phyloP scores from a whole-genome alignment of 768 basidiomycete species.

The Mycena haematopus region DNA sequence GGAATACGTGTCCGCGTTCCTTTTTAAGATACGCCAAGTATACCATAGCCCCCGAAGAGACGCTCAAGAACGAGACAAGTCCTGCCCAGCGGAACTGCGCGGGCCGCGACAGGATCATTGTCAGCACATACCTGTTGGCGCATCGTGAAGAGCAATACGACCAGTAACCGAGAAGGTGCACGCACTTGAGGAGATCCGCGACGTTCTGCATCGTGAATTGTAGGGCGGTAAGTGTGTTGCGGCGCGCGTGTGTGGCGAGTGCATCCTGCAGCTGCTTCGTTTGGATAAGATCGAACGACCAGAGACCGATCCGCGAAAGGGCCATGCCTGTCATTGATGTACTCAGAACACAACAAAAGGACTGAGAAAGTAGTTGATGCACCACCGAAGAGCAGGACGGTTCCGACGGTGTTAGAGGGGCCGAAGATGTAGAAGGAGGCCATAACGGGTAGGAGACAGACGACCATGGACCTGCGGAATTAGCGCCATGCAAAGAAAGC shows the following conservation, averaged over 20 bases:
- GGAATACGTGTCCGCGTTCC: slow-evolving; percentile 41
- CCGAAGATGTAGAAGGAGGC: slow-evolving; percentile 43
- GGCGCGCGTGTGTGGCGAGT: slow-evolving; percentile 49
- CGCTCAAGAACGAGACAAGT: slow-evolving; percentile 37
- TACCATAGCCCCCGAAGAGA: slow-evolving; percentile 36
- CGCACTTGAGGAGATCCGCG: slow-evolving; percentile 37
- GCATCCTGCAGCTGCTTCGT: slow-evolving; percentile 54
- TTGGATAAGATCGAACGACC: slow-evolving; percentile 60
- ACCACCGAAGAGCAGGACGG: slow-evolving; percentile 52
- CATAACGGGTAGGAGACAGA: slow-evolving; percentile 53
- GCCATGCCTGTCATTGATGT: slow-evolving; percentile 46
- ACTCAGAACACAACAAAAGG: background rate
- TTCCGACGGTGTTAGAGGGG: slow-evolving; percentile 36
- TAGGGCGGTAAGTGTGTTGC: slow-evolving; percentile 48
- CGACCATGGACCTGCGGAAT: slow-evolving; percentile 50
- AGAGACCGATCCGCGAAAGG: slow-evolving; percentile 52
- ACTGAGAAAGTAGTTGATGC: slow-evolving; percentile 6
- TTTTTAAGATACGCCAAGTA: slow-evolving; percentile 40
- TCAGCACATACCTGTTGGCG: slow-evolving; percentile 25
- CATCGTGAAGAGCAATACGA: background rate
- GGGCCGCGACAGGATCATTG: slow-evolving; percentile 31
- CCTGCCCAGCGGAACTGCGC: slow-evolving; percentile 34
- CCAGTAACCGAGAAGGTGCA: slow-evolving; percentile 15
- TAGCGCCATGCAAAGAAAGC: background rate
- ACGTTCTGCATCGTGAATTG: slow-evolving; percentile 46